These are phyloP conservation scores for Cryptomeria japonica DNA, from an alignment of 75 land plant genomes.

Conservation along the genomic window DNA sequence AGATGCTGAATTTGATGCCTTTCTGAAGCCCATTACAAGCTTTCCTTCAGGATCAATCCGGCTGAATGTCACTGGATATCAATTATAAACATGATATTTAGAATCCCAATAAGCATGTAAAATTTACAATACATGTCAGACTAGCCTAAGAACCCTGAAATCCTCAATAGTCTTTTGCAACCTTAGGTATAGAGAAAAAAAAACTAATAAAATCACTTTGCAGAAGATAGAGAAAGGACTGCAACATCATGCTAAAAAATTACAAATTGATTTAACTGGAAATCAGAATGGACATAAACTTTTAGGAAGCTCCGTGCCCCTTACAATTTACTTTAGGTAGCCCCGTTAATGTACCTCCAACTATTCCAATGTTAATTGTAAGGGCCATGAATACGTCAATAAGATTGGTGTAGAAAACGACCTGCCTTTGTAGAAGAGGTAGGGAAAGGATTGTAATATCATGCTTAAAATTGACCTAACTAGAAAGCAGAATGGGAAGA, in stretches of 20 bases:
- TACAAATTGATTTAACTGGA: not conserved
- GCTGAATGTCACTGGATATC: constrained; percentile 82
- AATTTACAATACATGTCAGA: not conserved
- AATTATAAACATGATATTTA: not conserved
- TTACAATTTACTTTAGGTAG: not conserved
- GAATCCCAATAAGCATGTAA: not conserved
- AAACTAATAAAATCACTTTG: not conserved
- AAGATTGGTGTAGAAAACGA: not conserved
- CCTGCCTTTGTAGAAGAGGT: not conserved
- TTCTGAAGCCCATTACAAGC: constrained; percentile 93
- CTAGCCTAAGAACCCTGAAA: not conserved
- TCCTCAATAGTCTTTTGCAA: not conserved
- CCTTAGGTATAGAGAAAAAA: not conserved
- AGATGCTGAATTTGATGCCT: constrained; percentile 55
- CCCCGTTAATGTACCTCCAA: not conserved
- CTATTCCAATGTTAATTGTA: not conserved
- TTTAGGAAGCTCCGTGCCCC: not conserved
- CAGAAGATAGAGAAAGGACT: not conserved
- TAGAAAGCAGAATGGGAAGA: not conserved
- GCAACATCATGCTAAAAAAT: not conserved
- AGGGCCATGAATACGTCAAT: not conserved
- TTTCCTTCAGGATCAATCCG: constrained; percentile 93
- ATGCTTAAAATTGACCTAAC: not conserved
- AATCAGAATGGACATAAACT: not conserved
- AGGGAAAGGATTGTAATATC: not conserved